Evolutionary conservation across 345 rosid species (phyloP).

Genomic region (Lumnitzera racemosa): DNA sequence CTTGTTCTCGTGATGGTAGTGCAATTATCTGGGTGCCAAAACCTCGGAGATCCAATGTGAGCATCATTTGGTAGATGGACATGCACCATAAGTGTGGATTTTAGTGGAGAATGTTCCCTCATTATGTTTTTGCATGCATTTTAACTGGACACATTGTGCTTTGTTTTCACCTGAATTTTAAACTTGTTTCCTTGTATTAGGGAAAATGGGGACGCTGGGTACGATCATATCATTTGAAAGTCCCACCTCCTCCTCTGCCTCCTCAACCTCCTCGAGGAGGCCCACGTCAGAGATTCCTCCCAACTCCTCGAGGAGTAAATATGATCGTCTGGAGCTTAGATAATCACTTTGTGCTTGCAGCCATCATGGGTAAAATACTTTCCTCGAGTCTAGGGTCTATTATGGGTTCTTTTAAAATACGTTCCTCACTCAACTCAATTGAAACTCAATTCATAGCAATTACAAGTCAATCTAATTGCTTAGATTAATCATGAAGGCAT

Average conservation of each 20-base stretch:
- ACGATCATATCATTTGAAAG: constrained; percentile 88
- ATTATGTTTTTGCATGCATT: neutral
- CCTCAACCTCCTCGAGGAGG: constrained; percentile 99
- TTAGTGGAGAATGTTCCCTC: constrained; percentile 2
- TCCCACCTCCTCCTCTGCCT: constrained; percentile 98
- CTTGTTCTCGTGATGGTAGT: constrained; percentile 99
- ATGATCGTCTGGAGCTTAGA: constrained; percentile 99
- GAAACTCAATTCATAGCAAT: neutral
- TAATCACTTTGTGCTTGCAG: constrained; percentile 98
- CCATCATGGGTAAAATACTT: constrained; percentile 80
- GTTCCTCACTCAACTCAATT: neutral
- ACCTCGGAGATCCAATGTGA: constrained; percentile 85
- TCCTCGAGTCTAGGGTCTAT: constrained; percentile 6
- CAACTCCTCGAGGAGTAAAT: constrained; percentile 98
- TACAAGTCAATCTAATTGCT: too few relatives aligned
- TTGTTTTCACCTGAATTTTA: neutral
- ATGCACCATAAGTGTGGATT: neutral
- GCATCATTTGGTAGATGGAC: constrained; percentile 9
- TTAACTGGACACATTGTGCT: neutral
- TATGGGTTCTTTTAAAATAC: constrained; percentile 2
- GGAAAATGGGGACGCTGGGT: constrained; percentile 94
- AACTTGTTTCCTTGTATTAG: constrained; percentile 21
- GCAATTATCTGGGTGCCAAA: constrained; percentile 97
- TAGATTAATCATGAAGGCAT: too few relatives aligned
- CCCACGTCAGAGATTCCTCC: constrained; percentile 94